Percentiles rank a stretch among this genome's conserved stretches.
Evolutionary conservation across 2,329 filamentous ascomycete species (phyloP).

Genomic region (Aspergillus hiratsukae): DNA sequence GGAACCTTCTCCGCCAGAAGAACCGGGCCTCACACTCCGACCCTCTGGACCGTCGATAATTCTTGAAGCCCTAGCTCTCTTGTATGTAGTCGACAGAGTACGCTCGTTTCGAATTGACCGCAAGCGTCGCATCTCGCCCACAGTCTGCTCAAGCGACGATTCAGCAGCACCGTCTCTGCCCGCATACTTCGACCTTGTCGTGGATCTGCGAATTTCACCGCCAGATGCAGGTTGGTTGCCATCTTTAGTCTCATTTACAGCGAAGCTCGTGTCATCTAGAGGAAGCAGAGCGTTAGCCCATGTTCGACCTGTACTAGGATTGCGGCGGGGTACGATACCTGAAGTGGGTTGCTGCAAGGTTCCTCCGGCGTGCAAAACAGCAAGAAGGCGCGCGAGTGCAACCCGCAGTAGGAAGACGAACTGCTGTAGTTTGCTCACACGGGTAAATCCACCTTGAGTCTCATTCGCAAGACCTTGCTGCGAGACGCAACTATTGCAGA

Average conservation of each 20-base stretch:
- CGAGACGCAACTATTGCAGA: slow-evolving; percentile 64
- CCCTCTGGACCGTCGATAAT: slow-evolving; percentile 87
- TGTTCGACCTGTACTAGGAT: not conserved
- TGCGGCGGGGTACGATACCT: slow-evolving; percentile 40
- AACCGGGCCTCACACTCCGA: slow-evolving; percentile 63
- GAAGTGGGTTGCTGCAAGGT: slow-evolving; percentile 71
- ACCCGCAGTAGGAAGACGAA: slow-evolving; percentile 92
- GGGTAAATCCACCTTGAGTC: slow-evolving; percentile 60
- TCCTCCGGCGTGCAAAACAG: slow-evolving; percentile 78
- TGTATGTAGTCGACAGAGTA: slow-evolving; percentile 86
- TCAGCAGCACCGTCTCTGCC: slow-evolving; percentile 56
- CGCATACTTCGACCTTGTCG: slow-evolving; percentile 68
- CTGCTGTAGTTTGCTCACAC: slow-evolving; percentile 82
- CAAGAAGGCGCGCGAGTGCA: slow-evolving; percentile 80
- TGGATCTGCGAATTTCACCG: slow-evolving; percentile 53
- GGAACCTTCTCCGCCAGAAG: slow-evolving; percentile 58
- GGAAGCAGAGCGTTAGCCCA: not conserved
- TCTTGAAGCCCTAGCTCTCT: slow-evolving; percentile 81
- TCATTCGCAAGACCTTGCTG: slow-evolving; percentile 51
- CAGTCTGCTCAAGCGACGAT: slow-evolving; percentile 85
- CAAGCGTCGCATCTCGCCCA: slow-evolving; percentile 88
- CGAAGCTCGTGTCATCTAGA: slow-evolving; percentile 64
- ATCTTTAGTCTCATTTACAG: slow-evolving; percentile 63
- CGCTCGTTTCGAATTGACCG: slow-evolving; percentile 92
- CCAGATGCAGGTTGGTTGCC: slow-evolving; percentile 53